Conservation (phyloP, 2,329 filamentous ascomycete genomes). For the Exserohilum turcica region DNA sequence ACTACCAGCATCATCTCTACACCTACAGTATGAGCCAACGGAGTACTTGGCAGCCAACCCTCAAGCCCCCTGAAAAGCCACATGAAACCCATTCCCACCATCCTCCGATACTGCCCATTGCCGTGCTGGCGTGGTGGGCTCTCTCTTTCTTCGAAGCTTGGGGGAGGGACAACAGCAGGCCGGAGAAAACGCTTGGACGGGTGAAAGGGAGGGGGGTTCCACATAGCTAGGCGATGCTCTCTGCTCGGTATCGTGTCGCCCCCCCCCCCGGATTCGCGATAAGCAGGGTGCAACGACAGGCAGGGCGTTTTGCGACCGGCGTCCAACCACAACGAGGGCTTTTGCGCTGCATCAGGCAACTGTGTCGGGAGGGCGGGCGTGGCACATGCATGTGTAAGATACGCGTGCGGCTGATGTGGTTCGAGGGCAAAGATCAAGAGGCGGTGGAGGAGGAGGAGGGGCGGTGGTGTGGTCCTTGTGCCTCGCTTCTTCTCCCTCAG, state of each 20-base stretch:
- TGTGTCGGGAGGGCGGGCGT: neutral
- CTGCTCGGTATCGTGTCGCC: neutral
- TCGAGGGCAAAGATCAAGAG: neutral
- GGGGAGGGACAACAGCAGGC: no score
- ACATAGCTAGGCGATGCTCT: neutral
- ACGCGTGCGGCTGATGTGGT: neutral
- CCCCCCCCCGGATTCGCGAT: conserved; percentile 7
- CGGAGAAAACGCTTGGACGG: neutral
- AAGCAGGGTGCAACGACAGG: neutral
- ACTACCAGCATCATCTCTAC: no score
- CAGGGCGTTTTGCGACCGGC: neutral
- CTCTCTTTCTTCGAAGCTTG: no score
- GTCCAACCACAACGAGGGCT: neutral
- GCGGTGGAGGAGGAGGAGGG: neutral
- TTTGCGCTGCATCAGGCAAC: neutral
- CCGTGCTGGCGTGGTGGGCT: no score
- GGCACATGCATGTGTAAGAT: neutral
- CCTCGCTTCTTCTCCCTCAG: no score
- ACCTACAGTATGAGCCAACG: no score
- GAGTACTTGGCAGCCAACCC: no score
- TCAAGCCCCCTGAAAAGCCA: no score
- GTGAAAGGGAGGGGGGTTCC: no score
- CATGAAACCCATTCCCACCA: no score
- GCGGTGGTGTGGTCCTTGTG: neutral
- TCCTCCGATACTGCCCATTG: no score